phyloP scores from a whole-genome alignment of 2,329 filamentous ascomycete species.

The Diaporthe batatas region DNA sequence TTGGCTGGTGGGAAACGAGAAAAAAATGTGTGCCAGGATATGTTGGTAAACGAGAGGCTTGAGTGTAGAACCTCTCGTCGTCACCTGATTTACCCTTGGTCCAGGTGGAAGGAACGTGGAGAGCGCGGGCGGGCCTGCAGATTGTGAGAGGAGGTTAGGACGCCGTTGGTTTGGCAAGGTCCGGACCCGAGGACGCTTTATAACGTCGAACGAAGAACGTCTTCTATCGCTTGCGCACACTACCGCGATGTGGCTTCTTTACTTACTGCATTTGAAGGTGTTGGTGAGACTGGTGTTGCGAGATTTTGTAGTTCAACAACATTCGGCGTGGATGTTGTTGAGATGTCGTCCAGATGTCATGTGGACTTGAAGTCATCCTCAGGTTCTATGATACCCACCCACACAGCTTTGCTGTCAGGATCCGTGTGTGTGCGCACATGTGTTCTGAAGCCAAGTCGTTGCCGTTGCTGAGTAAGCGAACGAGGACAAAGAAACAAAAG shows the following conservation, averaged over 20 bases:
- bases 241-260: neutral
- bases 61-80: neutral
- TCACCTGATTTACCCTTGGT: neutral
- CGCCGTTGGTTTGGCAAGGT: constrained; percentile 16
- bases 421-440: neutral
- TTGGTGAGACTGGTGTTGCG: neutral
- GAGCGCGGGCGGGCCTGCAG: too few relatives aligned
- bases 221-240: neutral
- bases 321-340: neutral
- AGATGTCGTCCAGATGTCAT: neutral
- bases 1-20: neutral
- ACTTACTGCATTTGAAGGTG: neutral
- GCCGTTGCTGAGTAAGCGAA: neutral
- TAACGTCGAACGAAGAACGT: constrained; percentile 10
- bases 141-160: constrained; percentile 28
- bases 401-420: neutral
- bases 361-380: neutral
- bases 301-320: too few relatives aligned
- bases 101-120: constrained; percentile 13
- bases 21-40: neutral
- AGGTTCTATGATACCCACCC: neutral
- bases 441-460: neutral
- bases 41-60: neutral
- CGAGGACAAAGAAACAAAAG: neutral
- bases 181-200: neutral